phyloP scores from a whole-genome alignment of 2,329 filamentous ascomycete genomes.

The Fusarium poae region DNA sequence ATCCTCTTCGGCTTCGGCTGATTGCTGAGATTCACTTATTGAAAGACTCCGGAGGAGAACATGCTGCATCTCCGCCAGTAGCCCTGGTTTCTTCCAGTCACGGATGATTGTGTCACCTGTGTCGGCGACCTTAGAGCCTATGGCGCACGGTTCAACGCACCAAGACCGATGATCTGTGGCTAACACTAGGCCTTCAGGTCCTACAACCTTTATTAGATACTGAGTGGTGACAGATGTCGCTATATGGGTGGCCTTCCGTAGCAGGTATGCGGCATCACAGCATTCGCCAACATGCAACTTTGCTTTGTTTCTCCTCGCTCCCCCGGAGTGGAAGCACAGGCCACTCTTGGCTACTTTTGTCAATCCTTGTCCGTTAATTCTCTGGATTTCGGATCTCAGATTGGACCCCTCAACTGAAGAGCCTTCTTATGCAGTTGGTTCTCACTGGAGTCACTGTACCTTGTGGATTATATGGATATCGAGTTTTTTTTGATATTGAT shows the following conservation, averaged over 20 bases:
- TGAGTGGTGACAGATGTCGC: constrained; percentile 35
- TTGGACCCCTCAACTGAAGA: constrained; percentile 43
- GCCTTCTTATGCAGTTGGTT: constrained; percentile 46
- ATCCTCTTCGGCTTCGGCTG: constrained; percentile 39
- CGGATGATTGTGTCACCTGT: constrained; percentile 36
- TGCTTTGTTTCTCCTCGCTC: constrained; percentile 17
- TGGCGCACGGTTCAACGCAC: constrained; percentile 47
- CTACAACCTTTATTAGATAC: constrained; percentile 22
- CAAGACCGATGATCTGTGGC: constrained; percentile 39
- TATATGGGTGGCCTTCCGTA: constrained; percentile 24
- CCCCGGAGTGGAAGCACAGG: constrained; percentile 33
- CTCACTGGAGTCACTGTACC: constrained; percentile 28
- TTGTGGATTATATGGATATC: constrained; percentile 40
- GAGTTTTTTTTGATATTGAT: too few relatives aligned
- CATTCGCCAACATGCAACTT: constrained; percentile 34
- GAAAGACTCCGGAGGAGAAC: constrained; percentile 35
- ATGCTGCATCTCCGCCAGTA: constrained; percentile 46
- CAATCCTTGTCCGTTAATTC: constrained; percentile 30
- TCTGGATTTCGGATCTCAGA: constrained; percentile 42
- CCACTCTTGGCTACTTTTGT: constrained; percentile 31
- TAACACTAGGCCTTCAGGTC: constrained; percentile 10
- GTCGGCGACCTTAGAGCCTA: constrained; percentile 45
- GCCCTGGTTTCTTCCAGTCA: constrained; percentile 40
- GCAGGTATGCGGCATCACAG: constrained; percentile 16
- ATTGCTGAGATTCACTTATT: constrained; percentile 41